Evolutionary conservation across 2,329 filamentous ascomycete genomes (phyloP).

Genomic region (Metarhizium robertsii): DNA sequence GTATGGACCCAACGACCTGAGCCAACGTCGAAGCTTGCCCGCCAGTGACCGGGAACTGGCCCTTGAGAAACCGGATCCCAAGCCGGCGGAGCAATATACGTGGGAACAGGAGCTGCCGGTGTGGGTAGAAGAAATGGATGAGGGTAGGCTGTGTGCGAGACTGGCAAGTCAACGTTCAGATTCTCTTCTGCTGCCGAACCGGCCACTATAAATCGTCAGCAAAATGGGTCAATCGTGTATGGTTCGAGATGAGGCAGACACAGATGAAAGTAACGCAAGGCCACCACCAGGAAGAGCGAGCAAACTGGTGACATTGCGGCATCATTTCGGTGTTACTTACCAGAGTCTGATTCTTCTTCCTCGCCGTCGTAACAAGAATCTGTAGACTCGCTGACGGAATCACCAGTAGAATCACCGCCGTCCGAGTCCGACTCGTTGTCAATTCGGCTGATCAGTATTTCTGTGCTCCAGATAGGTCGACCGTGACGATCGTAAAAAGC

Average conservation of each 20-base stretch:
- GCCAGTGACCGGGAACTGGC: constrained; percentile 25
- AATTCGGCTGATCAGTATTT: constrained; percentile 29
- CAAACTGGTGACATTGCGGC: constrained; percentile 4
- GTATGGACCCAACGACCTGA: constrained; percentile 25
- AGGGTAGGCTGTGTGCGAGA: neutral
- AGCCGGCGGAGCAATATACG: constrained; percentile 6
- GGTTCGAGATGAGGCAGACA: neutral
- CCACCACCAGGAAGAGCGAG: neutral
- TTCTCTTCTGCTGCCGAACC: constrained; percentile 2
- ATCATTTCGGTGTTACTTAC: constrained; percentile 1
- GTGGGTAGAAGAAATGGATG: neutral
- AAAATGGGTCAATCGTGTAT: neutral
- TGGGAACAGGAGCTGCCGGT: neutral
- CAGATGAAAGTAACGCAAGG: neutral
- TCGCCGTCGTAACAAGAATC: constrained; percentile 1
- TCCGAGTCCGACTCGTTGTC: constrained; percentile 17
- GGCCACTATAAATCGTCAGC: constrained; percentile 1
- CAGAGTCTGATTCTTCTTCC: constrained; percentile 6
- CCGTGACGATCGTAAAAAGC: constrained; percentile 36
- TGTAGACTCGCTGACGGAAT: neutral
- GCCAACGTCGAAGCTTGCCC: constrained; percentile 20
- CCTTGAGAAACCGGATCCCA: constrained; percentile 22
- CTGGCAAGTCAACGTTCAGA: neutral
- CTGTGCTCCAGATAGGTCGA: constrained; percentile 34
- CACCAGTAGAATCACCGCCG: constrained; percentile 11